Conservation (phyloP, 1,284 basidiomycete species). For the Mrakiaceae sp. region DNA sequence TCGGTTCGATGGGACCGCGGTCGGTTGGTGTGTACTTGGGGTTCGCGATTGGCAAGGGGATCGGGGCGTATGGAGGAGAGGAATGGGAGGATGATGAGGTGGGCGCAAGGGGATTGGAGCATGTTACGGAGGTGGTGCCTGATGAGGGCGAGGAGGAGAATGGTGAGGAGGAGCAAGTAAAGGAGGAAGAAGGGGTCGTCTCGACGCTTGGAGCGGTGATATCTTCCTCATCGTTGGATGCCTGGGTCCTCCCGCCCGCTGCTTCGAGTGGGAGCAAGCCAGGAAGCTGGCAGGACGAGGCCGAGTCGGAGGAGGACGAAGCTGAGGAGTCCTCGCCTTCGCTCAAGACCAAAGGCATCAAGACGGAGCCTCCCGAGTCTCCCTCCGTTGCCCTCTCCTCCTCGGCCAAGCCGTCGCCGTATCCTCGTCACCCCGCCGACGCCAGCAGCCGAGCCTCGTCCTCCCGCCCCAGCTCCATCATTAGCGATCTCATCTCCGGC, state of each 20-base stretch:
- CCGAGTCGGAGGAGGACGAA: background rate
- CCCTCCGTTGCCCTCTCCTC: background rate
- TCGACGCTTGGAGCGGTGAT: background rate
- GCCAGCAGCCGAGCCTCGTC: background rate
- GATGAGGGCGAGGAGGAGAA: constrained; percentile 23
- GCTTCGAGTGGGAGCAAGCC: too few species aligned
- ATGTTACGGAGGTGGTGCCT: background rate
- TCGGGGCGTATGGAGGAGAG: constrained; percentile 35
- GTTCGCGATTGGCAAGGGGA: constrained; percentile 67
- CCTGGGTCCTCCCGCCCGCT: too few species aligned
- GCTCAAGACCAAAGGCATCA: background rate
- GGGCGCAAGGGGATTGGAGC: constrained; percentile 2
- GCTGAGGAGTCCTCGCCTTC: background rate
- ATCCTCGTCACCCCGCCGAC: background rate
- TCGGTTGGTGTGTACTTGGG: constrained; percentile 67
- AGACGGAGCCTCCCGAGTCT: background rate
- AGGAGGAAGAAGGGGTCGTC: too few species aligned
- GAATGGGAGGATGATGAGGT: constrained; percentile 10
- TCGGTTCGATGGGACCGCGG: constrained; percentile 64
- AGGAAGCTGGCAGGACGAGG: background rate
- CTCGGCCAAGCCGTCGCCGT: background rate
- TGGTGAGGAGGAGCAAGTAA: background rate
- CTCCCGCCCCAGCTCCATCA: background rate
- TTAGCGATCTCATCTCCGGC: background rate
- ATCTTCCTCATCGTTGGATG: background rate